Evolutionary conservation across 2,329 filamentous ascomycete genomes (phyloP).

Genomic region (Diatrype stigma): DNA sequence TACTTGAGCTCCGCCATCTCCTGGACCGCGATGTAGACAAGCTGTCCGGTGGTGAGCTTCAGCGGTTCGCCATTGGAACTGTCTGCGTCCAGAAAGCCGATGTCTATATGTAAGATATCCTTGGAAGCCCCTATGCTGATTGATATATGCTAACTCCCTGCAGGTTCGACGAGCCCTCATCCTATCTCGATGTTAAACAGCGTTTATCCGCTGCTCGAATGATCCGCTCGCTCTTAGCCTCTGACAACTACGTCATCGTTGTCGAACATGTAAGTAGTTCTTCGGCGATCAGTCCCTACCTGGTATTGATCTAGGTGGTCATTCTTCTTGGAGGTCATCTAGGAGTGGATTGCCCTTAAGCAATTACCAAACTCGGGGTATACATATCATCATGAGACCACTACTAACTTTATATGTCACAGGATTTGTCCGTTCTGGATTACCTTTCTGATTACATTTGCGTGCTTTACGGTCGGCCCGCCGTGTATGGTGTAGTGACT

Average conservation of each 20-base stretch:
- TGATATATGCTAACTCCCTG: neutral
- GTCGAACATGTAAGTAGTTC: slow-evolving; percentile 71
- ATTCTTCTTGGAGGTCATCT: neutral
- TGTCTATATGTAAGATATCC: slow-evolving; percentile 70
- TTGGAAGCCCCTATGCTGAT: neutral
- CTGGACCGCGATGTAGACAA: slow-evolving; percentile 85
- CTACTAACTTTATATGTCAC: neutral
- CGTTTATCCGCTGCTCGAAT: slow-evolving; percentile 87
- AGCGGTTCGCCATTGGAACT: slow-evolving; percentile 94
- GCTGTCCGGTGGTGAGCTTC: slow-evolving; percentile 94
- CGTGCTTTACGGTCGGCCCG: slow-evolving; percentile 91
- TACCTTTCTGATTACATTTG: slow-evolving; percentile 99
- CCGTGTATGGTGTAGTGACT: slow-evolving; percentile 96
- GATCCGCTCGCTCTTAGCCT: slow-evolving; percentile 83
- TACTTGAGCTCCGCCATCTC: slow-evolving; percentile 83
- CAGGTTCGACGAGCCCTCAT: slow-evolving; percentile 91
- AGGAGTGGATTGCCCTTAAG: neutral
- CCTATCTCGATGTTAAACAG: slow-evolving; percentile 99
- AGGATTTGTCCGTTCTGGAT: slow-evolving; percentile 91
- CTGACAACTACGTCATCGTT: slow-evolving; percentile 94
- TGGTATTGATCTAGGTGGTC: too few species aligned
- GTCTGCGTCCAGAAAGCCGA: slow-evolving; percentile 95
- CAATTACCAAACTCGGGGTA: neutral
- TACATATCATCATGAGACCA: neutral
- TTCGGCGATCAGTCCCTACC: neutral